Base-by-base conservation (phyloP, 2,329 filamentous ascomycete species). In the Ceratocystis smalleyi region DNA sequence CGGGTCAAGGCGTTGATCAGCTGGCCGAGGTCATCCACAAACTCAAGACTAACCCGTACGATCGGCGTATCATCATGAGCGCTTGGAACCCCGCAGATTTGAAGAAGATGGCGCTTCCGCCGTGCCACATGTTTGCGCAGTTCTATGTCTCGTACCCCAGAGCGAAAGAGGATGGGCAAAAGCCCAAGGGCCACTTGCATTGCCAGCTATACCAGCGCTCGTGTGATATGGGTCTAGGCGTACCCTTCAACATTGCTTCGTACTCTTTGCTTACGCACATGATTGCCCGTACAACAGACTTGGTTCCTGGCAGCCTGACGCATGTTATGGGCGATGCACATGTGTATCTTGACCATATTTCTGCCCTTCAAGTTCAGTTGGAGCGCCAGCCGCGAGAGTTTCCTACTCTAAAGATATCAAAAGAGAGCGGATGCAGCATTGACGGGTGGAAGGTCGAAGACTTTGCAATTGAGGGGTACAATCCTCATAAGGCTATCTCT, bases 321-420 rank as follows among this genome's bases (percentile, higher is more conserved):
- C 94, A 97, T 74, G 91, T 91, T 60, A 95, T 99, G 91, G 94
- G 94, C 15, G 94, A 99, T 74, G 90, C 92, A n/a, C 94, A 99
- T 74, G 86, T 99, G 1, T 99, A 99, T 75, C 76, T 87, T 6
- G 92, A 99, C 73, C 94, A 99, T 73, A 82, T 95, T 6, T 91
- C 95, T 63, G 91, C 94, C 12, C 77, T 99, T 65, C 82, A 87
- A 71, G 81, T 83, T 64, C 94, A 99, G 76, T 73, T 97, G 43
- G 81, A 83, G 72, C 79, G 94, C 6, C 87, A 91, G 72, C 94
- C 94, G 30, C 81, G 84, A 10, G 81, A 83, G 0, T 97, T 97
- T 69, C 94, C 94, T 0, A 83, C 83, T 60, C 72, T 99, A 66
- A 83, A 86, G 68, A 91, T 97, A 66, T 76, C 77, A 64, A 79